phyloP scores from a whole-genome alignment of 805 yeast genomes.

The Candida sphagnicola region DNA sequence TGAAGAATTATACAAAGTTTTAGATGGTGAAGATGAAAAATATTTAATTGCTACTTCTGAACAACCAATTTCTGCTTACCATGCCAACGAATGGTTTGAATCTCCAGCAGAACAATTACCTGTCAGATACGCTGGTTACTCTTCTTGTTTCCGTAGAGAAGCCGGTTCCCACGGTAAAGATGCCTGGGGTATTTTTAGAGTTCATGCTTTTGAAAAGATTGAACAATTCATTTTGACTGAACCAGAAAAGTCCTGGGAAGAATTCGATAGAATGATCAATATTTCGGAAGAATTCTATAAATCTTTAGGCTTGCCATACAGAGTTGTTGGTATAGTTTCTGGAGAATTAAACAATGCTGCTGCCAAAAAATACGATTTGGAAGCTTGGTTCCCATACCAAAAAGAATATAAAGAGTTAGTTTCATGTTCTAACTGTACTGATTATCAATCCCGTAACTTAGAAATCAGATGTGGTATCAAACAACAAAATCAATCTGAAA shows the following conservation, averaged over 20 bases:
- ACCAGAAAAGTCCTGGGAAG: constrained; percentile 97
- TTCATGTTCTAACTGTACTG: constrained; percentile 98
- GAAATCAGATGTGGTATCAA: constrained; percentile 99
- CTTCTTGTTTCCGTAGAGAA: constrained; percentile 98
- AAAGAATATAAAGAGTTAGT: constrained; percentile 97
- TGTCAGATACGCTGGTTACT: constrained; percentile 94
- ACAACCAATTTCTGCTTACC: constrained; percentile 98
- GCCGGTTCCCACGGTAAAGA: constrained; percentile 99
- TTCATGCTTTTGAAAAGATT: constrained; percentile 96
- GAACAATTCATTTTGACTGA: constrained; percentile 95
- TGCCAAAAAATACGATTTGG: constrained; percentile 97
- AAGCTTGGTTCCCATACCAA: constrained; percentile 99
- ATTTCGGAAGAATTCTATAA: constrained; percentile 90
- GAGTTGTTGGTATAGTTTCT: constrained; percentile 96
- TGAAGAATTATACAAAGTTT: constrained; percentile 95
- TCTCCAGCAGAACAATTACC: constrained; percentile 96
- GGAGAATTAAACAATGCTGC: constrained; percentile 99
- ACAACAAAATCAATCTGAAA: constrained; percentile 89
- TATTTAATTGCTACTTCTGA: constrained; percentile 97
- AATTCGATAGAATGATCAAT: constrained; percentile 93
- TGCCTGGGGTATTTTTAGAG: constrained; percentile 99
- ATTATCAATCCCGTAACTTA: constrained; percentile 96
- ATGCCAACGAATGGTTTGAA: constrained; percentile 97
- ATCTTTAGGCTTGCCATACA: constrained; percentile 87
- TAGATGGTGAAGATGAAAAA: constrained; percentile 97